Conservation (phyloP, 345 rosid species). For the Eucalyptus guilfoylei region DNA sequence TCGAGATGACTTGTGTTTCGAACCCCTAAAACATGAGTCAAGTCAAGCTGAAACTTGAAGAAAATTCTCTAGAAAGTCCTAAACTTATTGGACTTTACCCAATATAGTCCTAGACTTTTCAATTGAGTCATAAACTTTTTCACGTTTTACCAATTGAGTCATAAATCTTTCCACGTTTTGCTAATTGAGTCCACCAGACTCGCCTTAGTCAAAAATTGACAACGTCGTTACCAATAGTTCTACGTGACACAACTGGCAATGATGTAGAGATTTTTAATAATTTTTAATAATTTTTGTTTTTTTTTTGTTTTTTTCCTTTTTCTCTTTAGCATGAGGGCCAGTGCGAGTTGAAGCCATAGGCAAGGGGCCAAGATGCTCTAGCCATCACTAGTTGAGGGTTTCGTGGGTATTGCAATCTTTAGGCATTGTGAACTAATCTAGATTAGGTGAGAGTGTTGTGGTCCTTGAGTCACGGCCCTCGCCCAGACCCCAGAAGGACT, state of each 20-base stretch:
- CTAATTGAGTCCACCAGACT: not conserved
- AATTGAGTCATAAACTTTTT: too few relatives aligned
- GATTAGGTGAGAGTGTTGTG: not conserved
- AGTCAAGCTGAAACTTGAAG: not conserved
- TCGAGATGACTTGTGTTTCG: not conserved
- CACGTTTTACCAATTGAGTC: too few relatives aligned
- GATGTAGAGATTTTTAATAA: not conserved
- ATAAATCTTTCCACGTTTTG: not conserved
- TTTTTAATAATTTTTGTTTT: too few relatives aligned
- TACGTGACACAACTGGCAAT: accelerated
- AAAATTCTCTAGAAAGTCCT: too few relatives aligned
- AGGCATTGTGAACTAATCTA: not conserved
- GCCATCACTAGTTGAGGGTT: not conserved
- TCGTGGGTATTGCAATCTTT: not conserved
- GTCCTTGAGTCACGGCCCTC: not conserved
- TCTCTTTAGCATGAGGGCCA: not conserved
- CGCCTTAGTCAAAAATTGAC: not conserved
- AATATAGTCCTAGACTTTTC: too few relatives aligned
- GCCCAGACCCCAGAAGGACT: accelerated
- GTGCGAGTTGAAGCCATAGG: not conserved
- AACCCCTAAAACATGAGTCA: not conserved
- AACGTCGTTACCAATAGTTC: accelerated
- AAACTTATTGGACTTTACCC: not conserved
- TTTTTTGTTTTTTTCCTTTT: too few relatives aligned
- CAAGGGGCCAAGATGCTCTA: not conserved